Conservation (phyloP, 352 stramenopile species). For the Phytophthora tubulina region DNA sequence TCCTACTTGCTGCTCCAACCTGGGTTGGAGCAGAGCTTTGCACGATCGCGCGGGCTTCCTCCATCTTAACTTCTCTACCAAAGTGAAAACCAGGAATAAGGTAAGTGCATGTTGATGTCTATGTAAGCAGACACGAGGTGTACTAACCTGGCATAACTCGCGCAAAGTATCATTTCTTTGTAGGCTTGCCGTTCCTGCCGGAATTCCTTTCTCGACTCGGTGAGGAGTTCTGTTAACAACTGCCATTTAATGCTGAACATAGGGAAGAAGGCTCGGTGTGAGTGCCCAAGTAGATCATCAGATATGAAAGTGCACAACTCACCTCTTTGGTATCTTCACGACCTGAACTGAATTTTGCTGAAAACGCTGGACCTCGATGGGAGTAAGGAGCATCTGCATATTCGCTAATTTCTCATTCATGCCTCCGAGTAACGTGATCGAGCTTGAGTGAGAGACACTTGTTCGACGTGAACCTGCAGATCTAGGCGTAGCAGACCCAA, state of each 20-base stretch:
- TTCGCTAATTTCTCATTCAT: conserved; percentile 71
- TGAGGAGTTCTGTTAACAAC: conserved; percentile 63
- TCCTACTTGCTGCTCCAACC: conserved; percentile 27
- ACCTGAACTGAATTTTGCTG: conserved; percentile 69
- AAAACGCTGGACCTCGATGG: conserved; percentile 79
- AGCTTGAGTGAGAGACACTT: conserved; percentile 14
- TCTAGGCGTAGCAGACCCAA: conserved; percentile 25
- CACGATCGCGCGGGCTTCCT: conserved; percentile 79
- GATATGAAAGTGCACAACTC: not conserved
- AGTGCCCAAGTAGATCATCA: not conserved
- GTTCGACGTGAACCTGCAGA: conserved; percentile 26
- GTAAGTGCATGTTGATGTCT: not conserved
- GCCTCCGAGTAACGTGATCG: conserved; percentile 50
- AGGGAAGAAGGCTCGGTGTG: not conserved
- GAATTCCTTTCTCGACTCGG: conserved; percentile 51
- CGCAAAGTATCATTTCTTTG: conserved; percentile 57
- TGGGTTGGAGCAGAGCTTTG: conserved; percentile 57
- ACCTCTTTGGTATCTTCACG: conserved; percentile 78
- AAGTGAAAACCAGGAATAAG: not conserved
- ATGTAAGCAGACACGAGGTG: not conserved
- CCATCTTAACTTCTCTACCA: conserved; percentile 63
- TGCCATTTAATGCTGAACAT: conserved; percentile 64
- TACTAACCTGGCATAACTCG: conserved; percentile 60
- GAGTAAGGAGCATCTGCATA: conserved; percentile 84
- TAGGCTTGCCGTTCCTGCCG: conserved; percentile 55